Base-by-base conservation (phyloP, 768 basidiomycete species). In the Naematelia encephala region DNA sequence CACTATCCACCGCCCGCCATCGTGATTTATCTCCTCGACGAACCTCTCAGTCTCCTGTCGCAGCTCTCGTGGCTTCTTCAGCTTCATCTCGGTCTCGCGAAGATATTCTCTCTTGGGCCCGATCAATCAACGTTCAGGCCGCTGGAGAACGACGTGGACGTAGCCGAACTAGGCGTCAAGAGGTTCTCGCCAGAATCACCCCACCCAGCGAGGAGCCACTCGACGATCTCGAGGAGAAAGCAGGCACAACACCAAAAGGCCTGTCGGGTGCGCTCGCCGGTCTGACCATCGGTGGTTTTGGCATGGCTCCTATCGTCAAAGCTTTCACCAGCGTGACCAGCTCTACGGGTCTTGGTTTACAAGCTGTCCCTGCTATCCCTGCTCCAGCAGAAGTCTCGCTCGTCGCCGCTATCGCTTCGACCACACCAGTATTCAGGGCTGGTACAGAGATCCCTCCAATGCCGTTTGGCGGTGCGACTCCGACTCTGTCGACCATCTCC, bases 91-190 rank as follows among this genome's bases (percentile, higher is more conserved):
- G 70, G 22, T 70, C 69, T 46, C 44, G 72, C 19, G 72, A 73
- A 43, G 72, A 73, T 45, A 73, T 73, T 58, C 64, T 73, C 23
- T 62, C 60, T 23, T 73, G 72, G 72, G 61, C 69, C 23, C 67
- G 65, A 39, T 62, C 64, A 12, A 63, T 73, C 56, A 61, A 63
- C 44, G 28, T 60, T 21, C 28, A 51, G 25, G 46, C 56, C 27
- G 22, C 44, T 8, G 47, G 56, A 28, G 58, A 51, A 19, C 49
- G 53, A 44, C 44, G 65, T 25, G 68, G 69, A 30, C 34, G 66
- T 34, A 56, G 61, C 14, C 53, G 67, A 53, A 61, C 67, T 13
- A 56, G 57, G 46, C 44, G 60, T 46, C 48, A 60, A 13, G 59
- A 43, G 28, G 44, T 56, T 13, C 43, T 60, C 21, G 59, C 63